Base-by-base conservation (phyloP, 1,284 basidiomycete species). In the Hemileia vastatrix region DNA sequence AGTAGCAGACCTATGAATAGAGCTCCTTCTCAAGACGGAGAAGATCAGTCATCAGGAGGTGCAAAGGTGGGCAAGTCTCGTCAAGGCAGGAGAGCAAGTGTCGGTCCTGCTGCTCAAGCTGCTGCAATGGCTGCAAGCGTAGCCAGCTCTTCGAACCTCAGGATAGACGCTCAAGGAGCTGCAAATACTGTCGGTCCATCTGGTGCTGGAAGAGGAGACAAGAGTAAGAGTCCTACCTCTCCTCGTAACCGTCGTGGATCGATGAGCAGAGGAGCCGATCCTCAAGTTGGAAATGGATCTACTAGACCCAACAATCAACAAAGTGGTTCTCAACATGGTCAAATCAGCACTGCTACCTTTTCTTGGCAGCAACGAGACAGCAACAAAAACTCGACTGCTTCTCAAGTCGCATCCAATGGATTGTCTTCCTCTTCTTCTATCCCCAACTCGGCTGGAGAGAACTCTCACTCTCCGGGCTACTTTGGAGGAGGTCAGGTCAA, bases 61-160 rank as follows among this genome's bases (percentile, higher is more conserved):
- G 68, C 67, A 31, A 70, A 70, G 47, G 68, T 67, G 9, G 64
- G 63, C 4, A 64, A 67, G 45, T 65, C 68, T 8, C 57, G 68
- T 36, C 57, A 58, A 32, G 63, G 65, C 31, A 62, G 67, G 8
- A 45, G 68, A 43, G 65, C 67, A 23, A 66, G 66, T 2, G 59
- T 68, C 18, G 68, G 68, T 6, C 68, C 68, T 11, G 68, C 68
- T n/a, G 68, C 68, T 4, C 33, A 43, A 23, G 60, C 60, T 48
- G 60, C 53, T 4, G 60, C 31, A 11, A 33, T 49, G 52, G 19
- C 43, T 23, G 57, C 19, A 36, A 27, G 27, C 27, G 27, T 27
- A 27, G 54, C 45, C 36, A 4, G 49, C n/a, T 53, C 47, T 11
- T 43, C 36, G 11, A 40, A 57, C 27, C 56, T 57, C 8, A 47